A percentile compares a stretch with the other conserved stretches of the same genome.
Conservation (phyloP, 192 early-diverging fungal genomes). For the Backusella macrospora region DNA sequence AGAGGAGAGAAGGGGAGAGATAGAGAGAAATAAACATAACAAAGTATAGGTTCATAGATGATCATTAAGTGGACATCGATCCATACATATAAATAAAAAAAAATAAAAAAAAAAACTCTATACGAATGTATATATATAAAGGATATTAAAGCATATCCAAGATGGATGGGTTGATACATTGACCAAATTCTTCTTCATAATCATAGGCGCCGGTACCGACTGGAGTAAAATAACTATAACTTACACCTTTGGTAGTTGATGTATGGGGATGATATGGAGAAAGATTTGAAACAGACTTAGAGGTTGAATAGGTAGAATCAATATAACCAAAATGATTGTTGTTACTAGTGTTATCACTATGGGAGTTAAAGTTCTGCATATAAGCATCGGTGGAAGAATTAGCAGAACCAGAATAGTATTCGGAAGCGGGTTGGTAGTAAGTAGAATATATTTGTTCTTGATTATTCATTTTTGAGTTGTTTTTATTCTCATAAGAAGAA, state of each 20-base stretch:
- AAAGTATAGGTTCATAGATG: not conserved
- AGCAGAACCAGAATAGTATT: not conserved
- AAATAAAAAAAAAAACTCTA: not conserved
- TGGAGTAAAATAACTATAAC: not conserved
- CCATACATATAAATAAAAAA: no score
- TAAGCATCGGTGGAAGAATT: not conserved
- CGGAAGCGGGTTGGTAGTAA: not conserved
- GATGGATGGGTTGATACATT: not conserved
- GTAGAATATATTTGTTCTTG: not conserved
- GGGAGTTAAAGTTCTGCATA: not conserved
- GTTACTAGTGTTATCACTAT: not conserved
- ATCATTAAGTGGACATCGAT: not conserved
- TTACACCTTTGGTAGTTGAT: not conserved
- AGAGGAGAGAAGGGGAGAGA: not conserved
- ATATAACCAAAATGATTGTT: not conserved
- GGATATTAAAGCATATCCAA: not conserved
- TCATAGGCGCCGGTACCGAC: not conserved
- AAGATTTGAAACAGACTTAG: not conserved
- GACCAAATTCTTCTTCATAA: not conserved
- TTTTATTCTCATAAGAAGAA: not conserved
- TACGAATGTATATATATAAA: not conserved
- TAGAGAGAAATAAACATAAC: not conserved
- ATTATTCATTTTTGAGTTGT: not conserved
- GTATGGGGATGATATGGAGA: not conserved
- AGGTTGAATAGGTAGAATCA: not conserved